Base-by-base conservation (phyloP, 1,139 yeast genomes). In the Sugiyamaella xylanicola region DNA sequence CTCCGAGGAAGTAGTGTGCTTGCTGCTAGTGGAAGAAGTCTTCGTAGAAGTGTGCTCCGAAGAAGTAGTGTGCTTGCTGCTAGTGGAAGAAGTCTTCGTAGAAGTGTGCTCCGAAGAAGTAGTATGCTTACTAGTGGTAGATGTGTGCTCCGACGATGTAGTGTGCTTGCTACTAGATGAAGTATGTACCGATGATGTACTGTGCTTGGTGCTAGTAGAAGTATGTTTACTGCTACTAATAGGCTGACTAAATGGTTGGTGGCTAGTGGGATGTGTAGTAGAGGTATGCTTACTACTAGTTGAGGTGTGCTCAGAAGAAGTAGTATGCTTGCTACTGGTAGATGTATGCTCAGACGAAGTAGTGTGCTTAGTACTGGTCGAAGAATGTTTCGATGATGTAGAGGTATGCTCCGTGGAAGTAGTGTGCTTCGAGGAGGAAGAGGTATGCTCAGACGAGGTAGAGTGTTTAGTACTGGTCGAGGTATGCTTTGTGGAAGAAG, bases 1-100 rank as follows among this genome's bases (percentile, higher is more conserved):
- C n/a, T n/a, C n/a, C n/a, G n/a, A n/a, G n/a, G n/a, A n/a, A 36
- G 40, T 7, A 36, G 40, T 36, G 40, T 36, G 40, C n/a, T 25
- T 25, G 9, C 29, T 25, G 9, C 29, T 25, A 25, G 29, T 25
- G 8, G 29, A 25, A 25, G n/a, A n/a, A n/a, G n/a, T n/a, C n/a
- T n/a, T 25, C 9, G 15, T n/a, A 40, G 25, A 9, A 20, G 21
- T 40, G n/a, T 9, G 13, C 4, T 8, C n/a, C 5, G 44, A 9
- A 16, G 21, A 5, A 16, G 20, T 9, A 16, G 44, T 40, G 25
- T 9, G 13, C n/a, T 9, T 13, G 16, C 17, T 40, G 5, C 15
- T 17, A 41, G 27, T 41, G 15, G 45, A 13, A n/a, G 25, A 25
- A 13, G 35, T 13, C 35, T 27, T 27, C 11, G 35, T 25, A 25